Percentiles rank a stretch among this genome's conserved stretches.
These are phyloP conservation scores for Zostera marina DNA, from an alignment of 116 monocot genomes.

Conservation along the genomic window DNA sequence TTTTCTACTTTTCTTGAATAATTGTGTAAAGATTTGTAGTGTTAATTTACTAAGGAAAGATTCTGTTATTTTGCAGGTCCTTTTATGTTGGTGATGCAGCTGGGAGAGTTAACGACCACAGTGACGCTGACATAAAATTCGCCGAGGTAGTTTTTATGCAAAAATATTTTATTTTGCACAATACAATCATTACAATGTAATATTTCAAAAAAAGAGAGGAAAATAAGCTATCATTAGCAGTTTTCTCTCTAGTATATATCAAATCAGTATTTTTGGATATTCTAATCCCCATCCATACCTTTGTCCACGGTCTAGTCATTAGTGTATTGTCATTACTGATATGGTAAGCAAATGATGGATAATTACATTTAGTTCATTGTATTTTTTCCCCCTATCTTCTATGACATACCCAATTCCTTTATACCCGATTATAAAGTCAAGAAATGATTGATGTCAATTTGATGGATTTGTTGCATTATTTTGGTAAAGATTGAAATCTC, in stretches of 20 bases:
- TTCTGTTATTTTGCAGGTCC: conserved; percentile 27
- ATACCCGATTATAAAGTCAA: too few relatives aligned
- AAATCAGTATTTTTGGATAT: too few relatives aligned
- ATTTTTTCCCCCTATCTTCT: too few relatives aligned
- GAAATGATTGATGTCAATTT: not conserved
- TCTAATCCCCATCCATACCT: too few relatives aligned
- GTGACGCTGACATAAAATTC: conserved; percentile 91
- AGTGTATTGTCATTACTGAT: too few relatives aligned
- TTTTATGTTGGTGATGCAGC: conserved; percentile 99
- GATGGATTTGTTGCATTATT: not conserved
- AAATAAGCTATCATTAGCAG: too few relatives aligned
- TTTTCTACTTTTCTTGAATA: not conserved
- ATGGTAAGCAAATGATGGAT: too few relatives aligned
- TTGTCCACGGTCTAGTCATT: too few relatives aligned
- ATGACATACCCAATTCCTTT: too few relatives aligned
- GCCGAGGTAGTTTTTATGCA: conserved; percentile 39
- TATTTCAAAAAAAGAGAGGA: not conserved
- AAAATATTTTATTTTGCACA: not conserved
- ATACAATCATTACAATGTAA: not conserved
- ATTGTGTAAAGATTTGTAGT: not conserved
- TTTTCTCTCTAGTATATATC: too few relatives aligned
- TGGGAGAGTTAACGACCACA: conserved; percentile 75
- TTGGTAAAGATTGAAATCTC: not conserved
- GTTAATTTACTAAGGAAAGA: not conserved
- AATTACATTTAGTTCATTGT: too few relatives aligned